Conservation (phyloP, 1,284 basidiomycete species). For the Grifola frondosa region DNA sequence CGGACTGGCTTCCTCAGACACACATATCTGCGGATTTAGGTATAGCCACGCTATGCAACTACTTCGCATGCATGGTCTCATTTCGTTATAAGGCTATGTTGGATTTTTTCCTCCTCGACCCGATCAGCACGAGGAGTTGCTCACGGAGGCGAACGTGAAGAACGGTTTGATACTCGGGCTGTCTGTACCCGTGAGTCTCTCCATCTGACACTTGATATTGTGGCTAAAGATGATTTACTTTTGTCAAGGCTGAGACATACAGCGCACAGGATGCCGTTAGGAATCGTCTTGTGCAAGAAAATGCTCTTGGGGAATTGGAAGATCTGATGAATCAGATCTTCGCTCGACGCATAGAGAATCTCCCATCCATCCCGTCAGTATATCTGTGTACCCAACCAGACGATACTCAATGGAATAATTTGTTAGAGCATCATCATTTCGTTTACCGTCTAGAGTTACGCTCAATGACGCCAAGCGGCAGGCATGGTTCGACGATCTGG, state of each 20-base stretch:
- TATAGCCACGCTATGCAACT: slow-evolving; percentile 23
- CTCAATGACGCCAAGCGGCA: slow-evolving; percentile 87
- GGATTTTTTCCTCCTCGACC: slow-evolving; percentile 86
- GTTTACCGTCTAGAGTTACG: slow-evolving; percentile 85
- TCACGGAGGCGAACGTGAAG: slow-evolving; percentile 78
- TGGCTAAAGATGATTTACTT: slow-evolving; percentile 1
- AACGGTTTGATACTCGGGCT: slow-evolving; percentile 67
- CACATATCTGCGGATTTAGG: slow-evolving; percentile 71
- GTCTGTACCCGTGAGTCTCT: slow-evolving; percentile 57
- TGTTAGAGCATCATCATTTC: slow-evolving; percentile 71
- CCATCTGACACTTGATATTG: neutral
- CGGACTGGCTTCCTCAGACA: slow-evolving; percentile 66
- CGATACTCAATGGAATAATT: neutral
- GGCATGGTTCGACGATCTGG: slow-evolving; percentile 89
- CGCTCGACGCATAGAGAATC: slow-evolving; percentile 54
- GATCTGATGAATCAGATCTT: slow-evolving; percentile 82
- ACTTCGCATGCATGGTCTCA: slow-evolving; percentile 3
- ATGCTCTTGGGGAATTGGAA: slow-evolving; percentile 68
- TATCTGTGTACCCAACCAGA: slow-evolving; percentile 1
- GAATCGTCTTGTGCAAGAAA: slow-evolving; percentile 47
- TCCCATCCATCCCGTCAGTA: slow-evolving; percentile 63
- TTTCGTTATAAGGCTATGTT: slow-evolving; percentile 63
- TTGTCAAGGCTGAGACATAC: slow-evolving; percentile 60
- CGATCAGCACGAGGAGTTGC: slow-evolving; percentile 81
- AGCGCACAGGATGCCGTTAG: slow-evolving; percentile 57